Base-by-base conservation (phyloP, 257 asterid species). In the Petunia axillaris region DNA sequence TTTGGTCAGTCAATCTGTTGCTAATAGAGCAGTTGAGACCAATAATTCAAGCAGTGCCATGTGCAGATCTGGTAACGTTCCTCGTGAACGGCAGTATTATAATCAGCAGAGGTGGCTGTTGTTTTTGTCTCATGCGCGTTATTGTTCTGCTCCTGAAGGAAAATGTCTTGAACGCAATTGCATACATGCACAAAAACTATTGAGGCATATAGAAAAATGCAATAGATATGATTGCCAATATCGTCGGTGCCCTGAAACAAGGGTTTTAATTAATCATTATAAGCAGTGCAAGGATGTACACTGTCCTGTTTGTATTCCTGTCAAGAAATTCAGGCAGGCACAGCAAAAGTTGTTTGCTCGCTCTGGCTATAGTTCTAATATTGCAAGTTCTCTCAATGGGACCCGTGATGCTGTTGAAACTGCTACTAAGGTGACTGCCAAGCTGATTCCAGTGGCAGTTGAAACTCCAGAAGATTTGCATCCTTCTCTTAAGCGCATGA, bases 231-330 rank as follows among this genome's bases (percentile, higher is more conserved):
- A 83, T 83, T 96, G 99, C 65, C 14, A 70, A 25, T 81, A 86
- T 85, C 97, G 93, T 41, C 93, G 94, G 39, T 96, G 99, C 89
- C 81, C 82, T 54, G 85, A 37, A 66, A 81, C 98, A 11, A 91
- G 83, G 87, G 65, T 2, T 76, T 83, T 96, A 84, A 76, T 92
- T 79, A 76, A 77, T 80, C 99, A 96, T 83, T 81, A 88, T 75
- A 85, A 60, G 87, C 87, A 75, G 63, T 96, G 99, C 77, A 88
- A 79, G 83, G 88, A 86, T 79, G 81, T 80, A 80, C 87, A 15
- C 78, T 96, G 99, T 86, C 97, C 98, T 58, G 94, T 94, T 84
- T 96, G 99, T 82, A 43, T 93, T 77, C 97, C 98, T 36, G 95
- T 92, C 53, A 96, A 86, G 85, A 89, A 82, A 59, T 91, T 76